phyloP scores from a whole-genome alignment of 2,329 filamentous ascomycete species.

The Cladosporium sp. region DNA sequence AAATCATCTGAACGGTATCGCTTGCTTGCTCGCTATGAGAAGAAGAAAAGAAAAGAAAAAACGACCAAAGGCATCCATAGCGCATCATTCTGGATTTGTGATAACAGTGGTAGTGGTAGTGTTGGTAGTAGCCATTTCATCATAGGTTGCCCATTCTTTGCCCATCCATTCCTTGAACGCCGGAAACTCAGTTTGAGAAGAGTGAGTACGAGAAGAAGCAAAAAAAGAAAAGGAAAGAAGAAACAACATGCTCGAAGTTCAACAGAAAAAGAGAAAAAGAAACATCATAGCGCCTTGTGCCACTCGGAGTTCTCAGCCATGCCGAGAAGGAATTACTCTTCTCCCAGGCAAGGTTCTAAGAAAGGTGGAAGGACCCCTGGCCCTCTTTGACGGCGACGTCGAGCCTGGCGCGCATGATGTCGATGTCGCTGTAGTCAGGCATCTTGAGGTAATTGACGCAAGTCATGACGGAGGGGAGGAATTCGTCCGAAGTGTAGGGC shows the following conservation, averaged over 20 bases:
- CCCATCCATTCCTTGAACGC: too few species aligned
- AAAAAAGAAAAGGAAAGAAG: neutral
- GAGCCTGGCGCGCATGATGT: constrained; percentile 73
- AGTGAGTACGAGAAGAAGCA: neutral
- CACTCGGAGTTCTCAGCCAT: too few species aligned
- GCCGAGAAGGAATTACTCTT: too few species aligned
- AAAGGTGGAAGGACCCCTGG: constrained; percentile 92
- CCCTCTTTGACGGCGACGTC: constrained; percentile 88
- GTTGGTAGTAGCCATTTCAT: too few species aligned
- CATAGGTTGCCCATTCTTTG: neutral
- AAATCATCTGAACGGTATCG: too few species aligned
- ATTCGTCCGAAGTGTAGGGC: constrained; percentile 91
- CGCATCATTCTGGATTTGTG: constrained; percentile 2
- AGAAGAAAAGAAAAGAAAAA: too few species aligned
- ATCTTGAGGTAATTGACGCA: constrained; percentile 99
- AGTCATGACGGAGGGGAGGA: constrained; percentile 99
- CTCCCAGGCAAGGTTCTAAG: constrained; percentile 16
- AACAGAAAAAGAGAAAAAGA: too few species aligned
- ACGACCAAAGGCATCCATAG: neutral
- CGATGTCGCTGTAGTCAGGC: constrained; percentile 82
- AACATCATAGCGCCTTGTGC: too few species aligned
- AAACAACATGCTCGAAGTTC: too few species aligned
- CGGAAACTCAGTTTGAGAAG: neutral
- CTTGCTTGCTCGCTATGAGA: too few species aligned
- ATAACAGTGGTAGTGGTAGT: too few species aligned